These are phyloP conservation scores for Sclerotinia nivalis DNA, from an alignment of 2,329 filamentous ascomycete species.

Conservation along the genomic window DNA sequence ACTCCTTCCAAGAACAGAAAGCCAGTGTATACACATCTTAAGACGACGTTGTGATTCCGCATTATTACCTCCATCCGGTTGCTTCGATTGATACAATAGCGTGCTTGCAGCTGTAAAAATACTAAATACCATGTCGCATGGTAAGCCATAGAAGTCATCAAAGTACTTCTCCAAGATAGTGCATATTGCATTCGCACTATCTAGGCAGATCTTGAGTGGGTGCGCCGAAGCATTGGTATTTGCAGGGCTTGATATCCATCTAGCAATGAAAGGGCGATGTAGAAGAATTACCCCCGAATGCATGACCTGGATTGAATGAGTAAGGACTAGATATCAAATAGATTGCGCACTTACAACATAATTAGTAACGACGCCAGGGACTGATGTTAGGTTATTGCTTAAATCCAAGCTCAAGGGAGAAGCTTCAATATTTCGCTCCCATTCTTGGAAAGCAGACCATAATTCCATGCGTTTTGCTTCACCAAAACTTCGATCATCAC, in stretches of 20 bases:
- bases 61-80: slow-evolving; percentile 22
- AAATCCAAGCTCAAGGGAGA: slow-evolving; percentile 37
- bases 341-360: slow-evolving; percentile 34
- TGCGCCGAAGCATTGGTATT: slow-evolving; percentile 24
- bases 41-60: slow-evolving; percentile 32
- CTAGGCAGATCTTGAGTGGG: slow-evolving; percentile 35
- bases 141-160: slow-evolving; percentile 35
- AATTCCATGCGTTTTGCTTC: slow-evolving; percentile 35
- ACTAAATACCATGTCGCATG: slow-evolving; percentile 40
- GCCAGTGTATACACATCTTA: slow-evolving; percentile 39
- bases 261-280: slow-evolving; percentile 39
- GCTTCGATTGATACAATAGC: slow-evolving; percentile 35
- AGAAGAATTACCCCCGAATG: slow-evolving; percentile 36
- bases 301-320: slow-evolving; percentile 31
- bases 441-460: slow-evolving; percentile 33
- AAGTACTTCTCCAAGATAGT: slow-evolving; percentile 37
- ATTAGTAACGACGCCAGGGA: slow-evolving; percentile 38
- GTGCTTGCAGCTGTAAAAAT: slow-evolving; percentile 39
- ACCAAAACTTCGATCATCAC: slow-evolving; percentile 33
- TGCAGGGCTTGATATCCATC: slow-evolving; percentile 30
- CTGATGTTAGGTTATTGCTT: slow-evolving; percentile 33
- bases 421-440: slow-evolving; percentile 35
- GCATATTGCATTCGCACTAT: slow-evolving; percentile 39
- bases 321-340: neutral
- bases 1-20: slow-evolving; percentile 37